Base-by-base conservation (phyloP, 306 rosid species). In the Cucurbita pepo region DNA sequence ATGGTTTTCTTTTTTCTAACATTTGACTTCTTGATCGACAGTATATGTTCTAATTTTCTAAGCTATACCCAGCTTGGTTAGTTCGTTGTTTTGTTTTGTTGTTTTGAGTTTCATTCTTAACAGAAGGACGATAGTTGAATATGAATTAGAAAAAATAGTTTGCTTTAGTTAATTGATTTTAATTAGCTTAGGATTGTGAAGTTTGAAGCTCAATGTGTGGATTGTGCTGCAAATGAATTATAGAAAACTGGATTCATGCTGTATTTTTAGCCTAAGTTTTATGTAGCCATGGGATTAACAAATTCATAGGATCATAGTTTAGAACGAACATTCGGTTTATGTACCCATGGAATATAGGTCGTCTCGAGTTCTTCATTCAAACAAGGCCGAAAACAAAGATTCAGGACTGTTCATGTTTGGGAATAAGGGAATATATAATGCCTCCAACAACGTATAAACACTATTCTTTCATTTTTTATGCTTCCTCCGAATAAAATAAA, bases 381-480 rank as follows among this genome's bases (percentile, higher is more conserved):
- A 57, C 18, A 55, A 58, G 18, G n/a, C 21, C 51, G 13, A 53
- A 43, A 66, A 14, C 30, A 51, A 66, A 69, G 44, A 69, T 69
- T 7, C 25, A 69, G 14, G n/a, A 69, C 74, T 69, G 74, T 69
- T 69, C 59, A 50, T 69, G 74, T 51, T 69, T 4, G 59, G 59
- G 54, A 37, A 71, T 58, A 79, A 75, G 38, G 59, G 69, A 37
- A 61, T 51, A 69, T 69, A 69, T 48, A 69, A 48, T 69, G 22
- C 8, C 57, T 25, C 73, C 73, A 45, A 69, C 43, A 47, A 25
- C 43, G 7, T 71, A 51, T 19, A 73, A 79, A 75, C 69, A 71
- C 10, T 13, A 53, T 38, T 21, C 52, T 44, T 66, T 5, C 11
- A 4, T 60, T 7, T 43, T 44, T 44, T 1, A 8, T 69, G 57